Percentiles rank a stretch among this genome's conserved stretches.
Evolutionary conservation across 495 filamentous ascomycete genomes (phyloP).

Genomic region (Pyronema domesticum): DNA sequence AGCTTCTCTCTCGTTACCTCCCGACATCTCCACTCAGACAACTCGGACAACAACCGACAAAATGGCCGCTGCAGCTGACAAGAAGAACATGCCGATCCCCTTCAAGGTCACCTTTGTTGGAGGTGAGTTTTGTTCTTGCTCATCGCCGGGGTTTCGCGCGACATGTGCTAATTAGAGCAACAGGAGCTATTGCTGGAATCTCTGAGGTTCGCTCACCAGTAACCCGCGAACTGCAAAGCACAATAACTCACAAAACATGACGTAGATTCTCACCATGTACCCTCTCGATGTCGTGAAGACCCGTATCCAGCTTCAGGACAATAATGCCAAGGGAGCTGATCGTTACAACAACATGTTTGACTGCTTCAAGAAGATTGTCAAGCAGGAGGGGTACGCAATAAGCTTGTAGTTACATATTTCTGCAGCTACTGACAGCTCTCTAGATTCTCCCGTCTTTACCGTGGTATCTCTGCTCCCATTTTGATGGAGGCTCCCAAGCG

Average conservation of each 20-base stretch:
- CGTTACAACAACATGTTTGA: constrained; percentile 97
- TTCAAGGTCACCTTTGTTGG: constrained; percentile 24
- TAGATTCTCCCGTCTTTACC: constrained; percentile 76
- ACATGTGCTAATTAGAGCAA: background rate
- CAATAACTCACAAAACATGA: background rate
- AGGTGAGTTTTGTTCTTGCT: constrained; percentile 11
- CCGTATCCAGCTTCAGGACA: constrained; percentile 38
- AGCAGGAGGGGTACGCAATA: constrained; percentile 63
- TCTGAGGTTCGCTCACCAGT: constrained; percentile 49
- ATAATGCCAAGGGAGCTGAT: constrained; percentile 18
- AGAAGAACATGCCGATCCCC: constrained; percentile 16
- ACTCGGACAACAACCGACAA: constrained; percentile 1
- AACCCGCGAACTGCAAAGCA: constrained; percentile 8
- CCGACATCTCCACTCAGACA: background rate
- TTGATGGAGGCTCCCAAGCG: constrained; percentile 97
- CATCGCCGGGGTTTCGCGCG: constrained; percentile 2
- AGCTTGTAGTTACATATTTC: background rate
- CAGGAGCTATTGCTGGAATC: constrained; percentile 72
- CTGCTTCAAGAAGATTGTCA: constrained; percentile 90
- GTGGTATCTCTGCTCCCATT: constrained; percentile 88
- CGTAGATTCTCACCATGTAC: constrained; percentile 84
- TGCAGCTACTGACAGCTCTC: background rate
- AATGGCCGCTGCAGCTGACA: constrained; percentile 11
- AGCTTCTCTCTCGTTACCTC: background rate
- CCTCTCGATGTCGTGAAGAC: constrained; percentile 97